Evolutionary conservation across 169 alveolate genomes (phyloP).

Genomic region (Cryptosporidium parvum): DNA sequence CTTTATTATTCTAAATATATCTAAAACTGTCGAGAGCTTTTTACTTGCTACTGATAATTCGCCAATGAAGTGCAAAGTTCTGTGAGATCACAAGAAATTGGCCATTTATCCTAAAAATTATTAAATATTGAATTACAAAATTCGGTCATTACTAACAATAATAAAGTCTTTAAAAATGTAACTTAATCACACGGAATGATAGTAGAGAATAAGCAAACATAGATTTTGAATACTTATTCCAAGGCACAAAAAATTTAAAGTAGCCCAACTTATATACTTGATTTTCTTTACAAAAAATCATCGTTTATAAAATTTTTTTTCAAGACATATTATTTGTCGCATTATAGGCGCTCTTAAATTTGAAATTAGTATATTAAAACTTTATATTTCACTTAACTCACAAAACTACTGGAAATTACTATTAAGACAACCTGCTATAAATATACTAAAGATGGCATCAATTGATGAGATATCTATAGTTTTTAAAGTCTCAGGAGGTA

Average conservation of each 20-base stretch:
- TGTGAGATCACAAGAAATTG: background rate
- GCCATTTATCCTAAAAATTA: no score
- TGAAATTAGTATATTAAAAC: background rate
- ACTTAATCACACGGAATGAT: no score
- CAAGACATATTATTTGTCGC: conserved; percentile 21
- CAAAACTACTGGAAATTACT: background rate
- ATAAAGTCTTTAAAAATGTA: no score
- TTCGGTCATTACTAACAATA: background rate
- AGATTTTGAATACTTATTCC: no score
- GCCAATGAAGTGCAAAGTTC: background rate
- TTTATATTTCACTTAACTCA: conserved; percentile 3
- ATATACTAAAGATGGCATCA: conserved; percentile 36
- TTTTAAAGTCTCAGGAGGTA: conserved; percentile 87
- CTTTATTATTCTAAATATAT: background rate
- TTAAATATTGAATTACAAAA: no score
- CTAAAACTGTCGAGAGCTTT: no score
- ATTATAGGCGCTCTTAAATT: conserved; percentile 24
- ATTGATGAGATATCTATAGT: conserved; percentile 76
- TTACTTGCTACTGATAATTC: background rate
- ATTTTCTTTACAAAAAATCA: no score
- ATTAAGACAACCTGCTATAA: background rate
- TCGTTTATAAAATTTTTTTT: background rate
- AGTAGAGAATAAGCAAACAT: no score
- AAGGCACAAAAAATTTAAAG: no score
- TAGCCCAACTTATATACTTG: no score